These are phyloP conservation scores for Vickermania ingenoplastis DNA, from an alignment of 208 protist species.

Conservation along the genomic window DNA sequence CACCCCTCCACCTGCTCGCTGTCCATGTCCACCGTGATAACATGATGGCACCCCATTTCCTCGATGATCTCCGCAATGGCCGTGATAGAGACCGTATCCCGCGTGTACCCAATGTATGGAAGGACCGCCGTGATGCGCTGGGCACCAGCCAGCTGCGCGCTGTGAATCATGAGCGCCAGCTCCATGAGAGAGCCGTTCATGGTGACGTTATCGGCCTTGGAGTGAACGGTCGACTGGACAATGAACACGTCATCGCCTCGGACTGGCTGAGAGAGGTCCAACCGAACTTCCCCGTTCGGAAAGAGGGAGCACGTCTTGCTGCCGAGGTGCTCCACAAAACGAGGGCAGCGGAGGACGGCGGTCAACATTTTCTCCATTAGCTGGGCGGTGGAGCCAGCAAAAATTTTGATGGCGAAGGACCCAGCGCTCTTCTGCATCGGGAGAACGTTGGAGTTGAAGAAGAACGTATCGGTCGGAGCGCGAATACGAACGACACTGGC, in stretches of 20 bases:
- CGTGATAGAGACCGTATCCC: slow-evolving; percentile 89
- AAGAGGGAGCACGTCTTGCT: slow-evolving; percentile 48
- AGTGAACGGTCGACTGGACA: slow-evolving; percentile 82
- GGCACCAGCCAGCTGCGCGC: slow-evolving; percentile 63
- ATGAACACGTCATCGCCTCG: slow-evolving; percentile 94
- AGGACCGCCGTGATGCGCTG: slow-evolving; percentile 89
- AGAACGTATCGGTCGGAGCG: slow-evolving; percentile 71
- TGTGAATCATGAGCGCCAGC: slow-evolving; percentile 81
- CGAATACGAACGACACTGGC: slow-evolving; percentile 52
- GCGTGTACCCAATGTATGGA: slow-evolving; percentile 88
- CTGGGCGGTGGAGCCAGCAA: slow-evolving; percentile 45
- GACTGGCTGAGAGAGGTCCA: slow-evolving; percentile 79
- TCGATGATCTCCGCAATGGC: slow-evolving; percentile 88
- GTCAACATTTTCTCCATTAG: slow-evolving; percentile 75
- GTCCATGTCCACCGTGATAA: slow-evolving; percentile 90
- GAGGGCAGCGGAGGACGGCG: slow-evolving; percentile 55
- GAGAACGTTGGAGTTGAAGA: slow-evolving; percentile 50
- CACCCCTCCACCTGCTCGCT: slow-evolving; percentile 91
- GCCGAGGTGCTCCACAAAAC: background rate
- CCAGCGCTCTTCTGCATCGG: slow-evolving; percentile 48
- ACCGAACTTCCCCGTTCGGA: slow-evolving; percentile 76
- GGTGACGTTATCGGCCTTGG: slow-evolving; percentile 77
- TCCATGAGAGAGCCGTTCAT: slow-evolving; percentile 88
- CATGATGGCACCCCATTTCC: slow-evolving; percentile 79
- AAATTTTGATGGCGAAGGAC: slow-evolving; percentile 61